These are phyloP conservation scores for Lipomyces kockii DNA, from an alignment of 805 yeast genomes.

Conservation along the genomic window DNA sequence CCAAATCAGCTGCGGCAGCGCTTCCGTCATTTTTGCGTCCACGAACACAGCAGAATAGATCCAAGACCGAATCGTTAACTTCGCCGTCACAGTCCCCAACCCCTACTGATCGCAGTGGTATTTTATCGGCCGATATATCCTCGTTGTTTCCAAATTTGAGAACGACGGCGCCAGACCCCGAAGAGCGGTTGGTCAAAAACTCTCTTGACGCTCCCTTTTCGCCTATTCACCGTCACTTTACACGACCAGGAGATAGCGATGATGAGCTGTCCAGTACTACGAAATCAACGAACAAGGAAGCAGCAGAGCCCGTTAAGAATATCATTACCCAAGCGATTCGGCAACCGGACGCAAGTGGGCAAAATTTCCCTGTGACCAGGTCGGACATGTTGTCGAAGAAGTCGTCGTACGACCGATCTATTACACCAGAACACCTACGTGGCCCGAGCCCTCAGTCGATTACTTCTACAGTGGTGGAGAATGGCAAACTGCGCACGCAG, in stretches of 20 bases:
- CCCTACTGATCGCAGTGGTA: constrained; percentile 2
- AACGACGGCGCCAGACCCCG: not conserved
- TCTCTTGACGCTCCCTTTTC: not conserved
- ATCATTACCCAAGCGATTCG: not conserved
- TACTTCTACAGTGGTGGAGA: not conserved
- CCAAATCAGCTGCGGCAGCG: not conserved
- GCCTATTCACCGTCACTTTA: not conserved
- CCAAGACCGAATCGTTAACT: not conserved
- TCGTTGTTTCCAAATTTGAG: not conserved
- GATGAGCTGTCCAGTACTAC: not conserved
- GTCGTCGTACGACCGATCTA: not conserved
- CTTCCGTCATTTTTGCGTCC: constrained; percentile 6
- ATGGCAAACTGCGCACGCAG: not conserved
- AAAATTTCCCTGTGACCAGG: not conserved
- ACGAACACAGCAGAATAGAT: not conserved
- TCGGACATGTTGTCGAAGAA: not conserved
- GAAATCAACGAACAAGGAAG: not conserved
- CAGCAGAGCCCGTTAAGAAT: not conserved
- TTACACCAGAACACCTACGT: not conserved
- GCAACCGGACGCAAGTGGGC: not conserved
- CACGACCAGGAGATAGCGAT: not conserved
- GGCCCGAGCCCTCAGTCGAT: not conserved
- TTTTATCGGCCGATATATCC: not conserved
- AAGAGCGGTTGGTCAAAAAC: not conserved
- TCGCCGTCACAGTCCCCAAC: constrained; percentile 3